These are phyloP conservation scores for Boletus subluridellus DNA, from an alignment of 1,284 basidiomycete species.

Conservation along the genomic window DNA sequence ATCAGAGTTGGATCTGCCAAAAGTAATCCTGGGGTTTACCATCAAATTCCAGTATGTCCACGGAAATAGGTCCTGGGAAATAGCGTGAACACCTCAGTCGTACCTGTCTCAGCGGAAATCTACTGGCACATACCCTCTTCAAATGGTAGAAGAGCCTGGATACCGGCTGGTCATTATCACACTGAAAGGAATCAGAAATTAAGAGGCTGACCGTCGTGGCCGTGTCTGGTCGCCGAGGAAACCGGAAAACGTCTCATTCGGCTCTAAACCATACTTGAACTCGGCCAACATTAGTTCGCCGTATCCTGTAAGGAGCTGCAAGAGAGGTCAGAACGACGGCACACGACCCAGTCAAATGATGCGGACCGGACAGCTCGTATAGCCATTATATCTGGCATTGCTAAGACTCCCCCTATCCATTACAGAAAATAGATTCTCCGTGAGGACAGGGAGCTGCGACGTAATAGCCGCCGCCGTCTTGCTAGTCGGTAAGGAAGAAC, in stretches of 20 bases:
- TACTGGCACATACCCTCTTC: slow-evolving; percentile 67
- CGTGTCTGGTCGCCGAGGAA: slow-evolving; percentile 69
- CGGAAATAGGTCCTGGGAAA: slow-evolving; percentile 75
- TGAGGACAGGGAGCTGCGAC: slow-evolving; percentile 87
- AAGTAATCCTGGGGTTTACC: slow-evolving; percentile 41
- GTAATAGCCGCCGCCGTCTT: slow-evolving; percentile 97
- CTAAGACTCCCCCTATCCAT: slow-evolving; percentile 70
- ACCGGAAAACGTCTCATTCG: slow-evolving; percentile 79
- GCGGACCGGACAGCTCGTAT: slow-evolving; percentile 79
- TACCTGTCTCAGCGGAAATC: not conserved
- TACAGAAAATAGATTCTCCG: slow-evolving; percentile 81
- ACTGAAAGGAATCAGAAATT: not conserved
- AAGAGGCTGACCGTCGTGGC: slow-evolving; percentile 50
- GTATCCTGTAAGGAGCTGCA: slow-evolving; percentile 77
- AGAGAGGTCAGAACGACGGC: slow-evolving; percentile 15
- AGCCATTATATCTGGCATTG: slow-evolving; percentile 73
- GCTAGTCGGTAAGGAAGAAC: slow-evolving; percentile 87
- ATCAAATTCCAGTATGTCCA: slow-evolving; percentile 84
- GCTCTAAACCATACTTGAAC: slow-evolving; percentile 82
- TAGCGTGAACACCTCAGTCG: not conserved
- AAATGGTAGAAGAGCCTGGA: slow-evolving; percentile 81
- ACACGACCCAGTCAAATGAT: not conserved
- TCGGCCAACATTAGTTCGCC: slow-evolving; percentile 88
- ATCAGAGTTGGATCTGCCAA: slow-evolving; percentile 1
- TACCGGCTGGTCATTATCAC: slow-evolving; percentile 5